phyloP scores from a whole-genome alignment of 306 rosid genomes.

The Castanopsis chinensis region DNA sequence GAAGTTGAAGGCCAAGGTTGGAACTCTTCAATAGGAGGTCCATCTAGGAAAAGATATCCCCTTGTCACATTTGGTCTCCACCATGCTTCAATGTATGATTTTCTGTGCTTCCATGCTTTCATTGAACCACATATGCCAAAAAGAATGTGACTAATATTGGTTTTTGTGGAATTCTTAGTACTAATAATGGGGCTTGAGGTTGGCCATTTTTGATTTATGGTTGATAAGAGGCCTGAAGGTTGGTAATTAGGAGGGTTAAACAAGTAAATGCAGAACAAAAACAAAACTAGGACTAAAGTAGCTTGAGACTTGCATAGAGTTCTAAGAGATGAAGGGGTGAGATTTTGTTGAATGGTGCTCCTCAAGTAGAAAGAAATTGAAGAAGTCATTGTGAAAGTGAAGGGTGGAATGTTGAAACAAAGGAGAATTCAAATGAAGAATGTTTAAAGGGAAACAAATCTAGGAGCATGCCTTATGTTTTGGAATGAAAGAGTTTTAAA shows the following conservation, averaged over 20 bases:
- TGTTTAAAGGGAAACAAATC: background rate
- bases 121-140: slow-evolving; percentile 40
- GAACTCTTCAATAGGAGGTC: slow-evolving; percentile 28
- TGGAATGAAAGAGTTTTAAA: background rate
- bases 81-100: slow-evolving; percentile 38
- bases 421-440: background rate
- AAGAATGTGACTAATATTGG: slow-evolving; percentile 35
- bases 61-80: slow-evolving; percentile 41
- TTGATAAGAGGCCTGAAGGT: slow-evolving; percentile 25
- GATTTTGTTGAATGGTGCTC: slow-evolving; percentile 7
- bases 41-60: slow-evolving; percentile 46
- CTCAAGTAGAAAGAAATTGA: background rate
- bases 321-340: slow-evolving; percentile 4
- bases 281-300: slow-evolving; percentile 20
- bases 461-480: background rate
- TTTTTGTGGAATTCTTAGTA: background rate
- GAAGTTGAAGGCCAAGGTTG: slow-evolving; percentile 41
- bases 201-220: slow-evolving; percentile 21
- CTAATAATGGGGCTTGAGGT: background rate
- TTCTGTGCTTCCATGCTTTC: slow-evolving; percentile 45
- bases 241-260: slow-evolving; percentile 12
- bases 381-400: slow-evolving; percentile 23
- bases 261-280: slow-evolving; percentile 24
- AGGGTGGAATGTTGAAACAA: background rate
- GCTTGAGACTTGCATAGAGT: slow-evolving; percentile 24